Base-by-base conservation (phyloP, 495 filamentous ascomycete species). In the Friedmanniomyces endolithicus region DNA sequence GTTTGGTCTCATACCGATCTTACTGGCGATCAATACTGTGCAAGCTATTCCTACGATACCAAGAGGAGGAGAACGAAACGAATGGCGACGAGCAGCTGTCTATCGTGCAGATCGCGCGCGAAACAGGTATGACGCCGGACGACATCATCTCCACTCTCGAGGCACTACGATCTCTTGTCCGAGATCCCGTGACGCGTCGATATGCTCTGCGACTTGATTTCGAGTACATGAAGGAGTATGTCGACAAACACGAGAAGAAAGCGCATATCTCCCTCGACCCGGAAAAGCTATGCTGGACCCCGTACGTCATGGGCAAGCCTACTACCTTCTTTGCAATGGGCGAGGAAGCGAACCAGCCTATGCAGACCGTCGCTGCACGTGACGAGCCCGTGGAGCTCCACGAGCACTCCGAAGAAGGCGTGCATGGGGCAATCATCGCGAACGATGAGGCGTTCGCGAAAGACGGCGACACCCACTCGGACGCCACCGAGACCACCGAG, bases 71-170 rank as follows among this genome's bases (percentile, higher is more conserved):
- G 48, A 48, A 20, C 29, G 16, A 37, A 20, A 22, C 48, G 19
- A 45, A 50, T 1, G 35, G 3, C 22, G 68, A 85, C 56, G 78
- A 84, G 65, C 82, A 78, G 43, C 73, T 88, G 49, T 71, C 69
- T 63, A 86, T 94, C 57, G 77, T 75, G 27, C 80, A 86, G 34
- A 85, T 97, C 50, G 95, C 94, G 0, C 81, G 89, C 52, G 83
- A 87, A 46, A 97, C 92, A 2, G 92, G 92, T 20, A 86, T 98
- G 79, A 97, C 92, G 1, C 81, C 92, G 1, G 92, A 98, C 65
- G 92, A 98, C 67, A 88, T 96, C 43, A 83, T 98, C 12, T 94
- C 89, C 25, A 90, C 86, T 0, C 72, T 98, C 6, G 92, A 98
- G 68, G 88, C 84, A 1, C 71, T 98, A 9, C 82, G 90, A 41